Base-by-base conservation (phyloP, 2,329 filamentous ascomycete genomes). In the Xylaria sp. region DNA sequence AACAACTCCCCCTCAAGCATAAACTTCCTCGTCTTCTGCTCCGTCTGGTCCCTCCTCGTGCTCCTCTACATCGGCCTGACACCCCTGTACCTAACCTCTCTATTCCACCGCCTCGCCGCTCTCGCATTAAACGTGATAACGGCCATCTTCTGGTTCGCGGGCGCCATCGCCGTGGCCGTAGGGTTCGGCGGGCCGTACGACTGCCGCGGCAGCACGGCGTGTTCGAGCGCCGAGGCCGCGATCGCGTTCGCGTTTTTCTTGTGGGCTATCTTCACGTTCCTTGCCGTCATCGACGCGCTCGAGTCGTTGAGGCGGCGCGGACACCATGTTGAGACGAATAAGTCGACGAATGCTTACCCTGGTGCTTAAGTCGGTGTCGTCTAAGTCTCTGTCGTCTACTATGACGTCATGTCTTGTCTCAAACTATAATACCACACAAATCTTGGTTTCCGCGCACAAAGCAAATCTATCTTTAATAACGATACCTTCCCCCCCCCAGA, bases 131-230 rank as follows among this genome's bases (percentile, higher is more conserved):
- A 97, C 76, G 84, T 84, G 56, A 73, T 96, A 28, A 96, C 93
- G 10, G 90, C 91, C 82, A 85, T 97, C 66, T 97, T 97, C 84
- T 97, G 94, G 94, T 96, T 98, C 77, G 90, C 91, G 0, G 94
- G 93, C 7, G 92, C 94, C 75, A 90, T 97, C 73, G 93, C 93
- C 0, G 81, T 94, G 12, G 93, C 91, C 0, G 90, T 89, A 23
- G 84, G 85, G 65, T 81, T 94, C 66, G 87, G 87, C 63, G 84
- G 87, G 18, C 82, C 88, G 0, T 80, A 78, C 9, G 82, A 86
- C 66, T 90, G 89, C 76, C 84, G 82, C 51, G 82, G 81, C 58
- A 83, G 84, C 51, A 82, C 80, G 20, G 84, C 83, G 18, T 94
- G 92, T 79, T 83, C 84, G 54, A 82, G 87, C 12, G 81, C 87